Percentiles rank a stretch among this genome's conserved stretches.
These are phyloP conservation scores for Tricladium varicosporioides DNA, from an alignment of 2,329 filamentous ascomycete species.

Conservation along the genomic window DNA sequence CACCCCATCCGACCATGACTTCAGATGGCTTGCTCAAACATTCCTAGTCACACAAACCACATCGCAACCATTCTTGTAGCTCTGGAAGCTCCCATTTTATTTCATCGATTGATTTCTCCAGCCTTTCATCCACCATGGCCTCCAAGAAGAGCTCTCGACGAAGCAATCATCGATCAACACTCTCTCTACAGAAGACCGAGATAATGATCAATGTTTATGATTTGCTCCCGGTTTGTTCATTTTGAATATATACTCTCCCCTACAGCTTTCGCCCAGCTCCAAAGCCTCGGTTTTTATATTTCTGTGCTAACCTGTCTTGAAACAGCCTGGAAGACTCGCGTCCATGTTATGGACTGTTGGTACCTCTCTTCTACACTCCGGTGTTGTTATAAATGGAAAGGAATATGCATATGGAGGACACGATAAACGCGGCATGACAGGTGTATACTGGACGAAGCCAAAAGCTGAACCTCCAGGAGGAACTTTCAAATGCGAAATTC, in stretches of 20 bases:
- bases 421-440: slow-evolving; percentile 65
- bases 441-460: slow-evolving; percentile 81
- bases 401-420: slow-evolving; percentile 89
- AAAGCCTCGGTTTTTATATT: too few relatives aligned
- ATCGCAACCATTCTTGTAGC: neutral
- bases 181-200: slow-evolving; percentile 70
- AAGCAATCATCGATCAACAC: slow-evolving; percentile 57
- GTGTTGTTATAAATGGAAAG: slow-evolving; percentile 74
- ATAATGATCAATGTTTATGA: slow-evolving; percentile 78
- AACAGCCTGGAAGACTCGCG: slow-evolving; percentile 70
- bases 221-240: slow-evolving; percentile 59
- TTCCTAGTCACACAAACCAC: neutral
- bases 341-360: slow-evolving; percentile 76
- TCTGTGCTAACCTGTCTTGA: neutral
- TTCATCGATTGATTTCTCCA: neutral
- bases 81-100: neutral
- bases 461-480: slow-evolving; percentile 71
- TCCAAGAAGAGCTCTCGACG: slow-evolving; percentile 29
- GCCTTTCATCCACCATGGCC: slow-evolving; percentile 21
- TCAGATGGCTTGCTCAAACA: neutral
- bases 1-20: neutral
- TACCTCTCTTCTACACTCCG: slow-evolving; percentile 75
- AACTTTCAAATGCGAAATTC: slow-evolving; percentile 70
- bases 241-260: neutral
- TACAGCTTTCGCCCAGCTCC: neutral